These are phyloP conservation scores for Taiozyma onychis DNA, from an alignment of 1,139 yeast genomes.

Conservation along the genomic window DNA sequence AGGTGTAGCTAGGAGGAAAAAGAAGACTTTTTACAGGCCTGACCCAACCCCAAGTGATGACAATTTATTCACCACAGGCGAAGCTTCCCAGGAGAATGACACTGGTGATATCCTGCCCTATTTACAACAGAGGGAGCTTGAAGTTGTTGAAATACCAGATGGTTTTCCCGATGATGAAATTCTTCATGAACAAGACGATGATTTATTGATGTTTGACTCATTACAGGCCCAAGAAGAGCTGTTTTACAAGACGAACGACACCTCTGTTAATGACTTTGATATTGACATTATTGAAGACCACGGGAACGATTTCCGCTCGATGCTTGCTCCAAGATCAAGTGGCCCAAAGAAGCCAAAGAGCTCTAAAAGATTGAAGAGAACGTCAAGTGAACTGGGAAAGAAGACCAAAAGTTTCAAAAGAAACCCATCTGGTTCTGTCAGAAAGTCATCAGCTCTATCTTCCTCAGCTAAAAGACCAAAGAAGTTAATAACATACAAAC, in stretches of 20 bases:
- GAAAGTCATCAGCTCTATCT: not conserved
- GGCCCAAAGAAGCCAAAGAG: not conserved
- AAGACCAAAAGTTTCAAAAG: conserved; percentile 4
- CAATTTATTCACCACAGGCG: conserved; percentile 1
- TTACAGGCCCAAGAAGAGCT: not conserved
- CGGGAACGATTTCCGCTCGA: conserved; percentile 4
- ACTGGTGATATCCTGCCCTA: not conserved
- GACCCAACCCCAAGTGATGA: not conserved
- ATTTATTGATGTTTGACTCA: conserved; percentile 2
- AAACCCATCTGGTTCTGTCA: conserved; percentile 1
- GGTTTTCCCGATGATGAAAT: not conserved
- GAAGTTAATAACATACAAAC: not conserved
- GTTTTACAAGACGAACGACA: conserved; percentile 1
- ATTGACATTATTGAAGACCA: conserved; percentile 2
- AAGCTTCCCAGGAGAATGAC: conserved; percentile 1
- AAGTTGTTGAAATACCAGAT: not conserved
- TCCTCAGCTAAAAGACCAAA: not conserved
- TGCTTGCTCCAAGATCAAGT: conserved; percentile 8
- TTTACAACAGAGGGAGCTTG: not conserved
- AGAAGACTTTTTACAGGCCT: not conserved
- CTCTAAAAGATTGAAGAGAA: not conserved
- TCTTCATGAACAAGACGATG: not conserved
- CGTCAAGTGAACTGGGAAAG: not conserved
- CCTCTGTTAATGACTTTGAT: not conserved
- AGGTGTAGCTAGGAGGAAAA: conserved; percentile 19